Evolutionary conservation across 306 rosid genomes (phyloP), one percentile per base, ranked within the genome.

Genomic region (Parietaria judaica): DNA sequence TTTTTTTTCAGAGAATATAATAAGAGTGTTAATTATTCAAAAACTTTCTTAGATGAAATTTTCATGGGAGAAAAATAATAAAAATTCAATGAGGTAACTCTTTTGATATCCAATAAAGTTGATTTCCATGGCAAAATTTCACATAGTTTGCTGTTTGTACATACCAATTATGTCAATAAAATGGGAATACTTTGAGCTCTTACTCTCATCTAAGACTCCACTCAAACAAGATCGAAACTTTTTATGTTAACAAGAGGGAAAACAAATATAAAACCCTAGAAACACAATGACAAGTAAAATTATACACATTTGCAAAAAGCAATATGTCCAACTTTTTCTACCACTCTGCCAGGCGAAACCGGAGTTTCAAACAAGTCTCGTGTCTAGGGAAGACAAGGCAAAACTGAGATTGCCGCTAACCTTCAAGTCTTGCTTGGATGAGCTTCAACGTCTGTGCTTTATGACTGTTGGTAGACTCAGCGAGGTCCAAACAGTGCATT

Each of bases 251-350:
- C 16, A 17, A 55, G 0, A n/a, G 36, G 43, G 5, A 41, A 6
- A 12, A 35, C 6, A 34, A 34, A 17, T 31, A 45, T 23, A 69
- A 68, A 70, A 68, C 74, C 69, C 83, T 72, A 78, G 58, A 73
- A 75, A 56, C 82, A 68, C 71, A 58, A 76, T 15, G 38, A 51
- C 57, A 55, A 43, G 64, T 64, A 41, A 71, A 58, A 75, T 67
- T 88, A 88, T 92, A 79, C 88, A 86, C 95, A 82, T 84, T 79
- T 82, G 78, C 77, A 66, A 9, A 70, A 75, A 57, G 78, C 47
- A 79, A 75, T 65, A 67, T 72, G 79, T 74, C 44, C 45, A 49
- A n/a, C 53, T 49, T 49, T 49, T 49, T 23, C 69, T 85, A 77
- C 63, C 66, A 56, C 31, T 54, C 56, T 71, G 73, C 60, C 36